Conservation (phyloP, 495 filamentous ascomycete species). For the Podospora pseudoanserina region DNA sequence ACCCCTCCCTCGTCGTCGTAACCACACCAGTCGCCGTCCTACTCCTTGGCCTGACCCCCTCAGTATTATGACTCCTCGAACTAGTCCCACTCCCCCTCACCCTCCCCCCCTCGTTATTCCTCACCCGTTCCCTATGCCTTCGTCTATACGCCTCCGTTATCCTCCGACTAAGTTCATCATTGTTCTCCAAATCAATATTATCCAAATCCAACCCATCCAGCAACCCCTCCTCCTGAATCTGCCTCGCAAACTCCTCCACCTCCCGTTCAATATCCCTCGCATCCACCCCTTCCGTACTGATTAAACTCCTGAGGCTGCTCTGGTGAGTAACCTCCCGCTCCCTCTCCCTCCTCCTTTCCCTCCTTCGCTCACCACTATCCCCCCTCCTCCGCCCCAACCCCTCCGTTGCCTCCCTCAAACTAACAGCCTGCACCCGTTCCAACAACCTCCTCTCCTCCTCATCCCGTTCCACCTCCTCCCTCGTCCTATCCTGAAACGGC, state of each 20-base stretch:
- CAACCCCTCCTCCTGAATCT: constrained; percentile 84
- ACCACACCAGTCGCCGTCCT: constrained; percentile 7
- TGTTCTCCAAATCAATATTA: constrained; percentile 68
- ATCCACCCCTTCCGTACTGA: constrained; percentile 72
- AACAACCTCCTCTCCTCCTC: constrained; percentile 67
- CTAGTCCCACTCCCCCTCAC: constrained; percentile 41
- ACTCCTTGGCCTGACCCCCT: constrained; percentile 24
- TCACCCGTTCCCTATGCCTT: constrained; percentile 55
- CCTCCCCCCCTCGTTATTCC: constrained; percentile 33
- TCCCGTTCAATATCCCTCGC: constrained; percentile 63
- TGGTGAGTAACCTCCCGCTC: constrained; percentile 72
- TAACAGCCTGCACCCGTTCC: constrained; percentile 65
- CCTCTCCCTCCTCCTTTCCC: constrained; percentile 33
- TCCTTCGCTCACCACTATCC: constrained; percentile 33
- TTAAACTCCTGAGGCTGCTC: constrained; percentile 74
- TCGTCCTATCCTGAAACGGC: constrained; percentile 36
- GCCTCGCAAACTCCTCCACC: constrained; percentile 76
- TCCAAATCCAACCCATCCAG: constrained; percentile 81
- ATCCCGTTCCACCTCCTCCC: constrained; percentile 48
- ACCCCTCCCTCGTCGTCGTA: constrained; percentile 17
- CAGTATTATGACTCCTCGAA: constrained; percentile 28
- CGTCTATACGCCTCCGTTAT: constrained; percentile 83
- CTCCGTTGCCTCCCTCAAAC: constrained; percentile 58
- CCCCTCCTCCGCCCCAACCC: constrained; percentile 21
- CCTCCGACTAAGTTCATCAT: constrained; percentile 81